Evolutionary conservation across 2,329 filamentous ascomycete species (phyloP), one percentile per base, ranked within the genome.

Genomic region (Penicillium sp.): DNA sequence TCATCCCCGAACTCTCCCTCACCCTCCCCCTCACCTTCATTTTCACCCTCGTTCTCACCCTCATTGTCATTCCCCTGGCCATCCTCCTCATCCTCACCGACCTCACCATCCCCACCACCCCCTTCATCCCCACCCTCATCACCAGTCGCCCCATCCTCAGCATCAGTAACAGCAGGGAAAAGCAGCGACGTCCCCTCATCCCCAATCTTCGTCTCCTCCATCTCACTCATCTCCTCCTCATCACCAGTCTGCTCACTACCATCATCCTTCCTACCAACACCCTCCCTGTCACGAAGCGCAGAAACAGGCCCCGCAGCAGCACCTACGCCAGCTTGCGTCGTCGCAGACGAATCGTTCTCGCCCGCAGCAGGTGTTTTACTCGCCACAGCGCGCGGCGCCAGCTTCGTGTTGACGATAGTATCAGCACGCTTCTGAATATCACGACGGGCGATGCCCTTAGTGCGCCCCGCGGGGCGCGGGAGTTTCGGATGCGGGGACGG

Each of bases 161-260:
- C 52, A 35, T 64, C 63, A 28, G 48, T 49, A 33, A 58, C 57
- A 13, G 47, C 48, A 30, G 47, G 47, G 41, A 46, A 50, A 35
- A 50, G 41, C 7, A 25, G 29, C 1, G 62, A 64, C 1, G 33
- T 43, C 16, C 57, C 52, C n/a, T 65, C 57, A 16, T 60, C 68
- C 13, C 62, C 56, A 3, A 65, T 50, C 33, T 62, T 66, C 31
- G 65, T 62, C n/a, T 69, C 68, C 37, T 70, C 67, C 9, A 83
- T 78, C 53, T 87, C 84, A 44, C 82, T 87, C 0, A 87, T 72
- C 54, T 87, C 84, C 61, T 83, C 87, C 65, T 87, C 84, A 46
- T 87, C 83, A 0, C 80, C 83, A 34, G 79, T 84, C 25, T 48
- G 49, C 8, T 36, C 46, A 31, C 18, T 39, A 22, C 35, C 18